A percentile compares a stretch with the other conserved stretches of the same genome.
Conservation (phyloP, 108 stramenopile genomes). For the Nitzschia putrida region DNA sequence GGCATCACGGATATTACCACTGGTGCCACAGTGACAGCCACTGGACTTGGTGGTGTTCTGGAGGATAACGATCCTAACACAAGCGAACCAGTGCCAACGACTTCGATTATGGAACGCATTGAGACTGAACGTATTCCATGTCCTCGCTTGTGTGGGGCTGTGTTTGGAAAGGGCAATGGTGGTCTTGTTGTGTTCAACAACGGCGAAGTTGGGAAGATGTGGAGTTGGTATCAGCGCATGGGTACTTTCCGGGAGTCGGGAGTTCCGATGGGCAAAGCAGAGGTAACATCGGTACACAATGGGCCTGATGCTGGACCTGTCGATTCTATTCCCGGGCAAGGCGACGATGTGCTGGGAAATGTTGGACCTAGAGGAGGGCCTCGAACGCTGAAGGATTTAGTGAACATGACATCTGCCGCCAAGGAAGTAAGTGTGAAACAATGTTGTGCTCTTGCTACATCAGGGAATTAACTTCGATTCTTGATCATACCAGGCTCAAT, state of each 20-base stretch:
- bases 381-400: conserved; percentile 54
- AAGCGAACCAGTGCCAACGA: conserved; percentile 37
- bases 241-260: conserved; percentile 21
- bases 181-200: conserved; percentile 67
- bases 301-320: background rate
- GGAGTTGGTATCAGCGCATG: conserved; percentile 57
- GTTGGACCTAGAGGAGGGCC: conserved; percentile 20
- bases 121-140: conserved; percentile 59
- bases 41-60: conserved; percentile 11
- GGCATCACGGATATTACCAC: conserved; percentile 25
- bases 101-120: conserved; percentile 38
- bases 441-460: background rate
- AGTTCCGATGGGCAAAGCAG: conserved; percentile 18
- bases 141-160: conserved; percentile 77
- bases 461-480: no score
- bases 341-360: background rate
- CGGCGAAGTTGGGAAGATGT: conserved; percentile 74
- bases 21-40: conserved; percentile 14
- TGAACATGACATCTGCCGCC: conserved; percentile 63
- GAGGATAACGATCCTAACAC: conserved; percentile 9
- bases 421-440: conserved; percentile 37
- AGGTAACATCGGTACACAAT: background rate
- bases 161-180: conserved; percentile 65
- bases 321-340: conserved; percentile 4
- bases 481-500: conserved; percentile 45